Conservation (phyloP, 2,329 filamentous ascomycete species). For the Alternaria arborescens region DNA sequence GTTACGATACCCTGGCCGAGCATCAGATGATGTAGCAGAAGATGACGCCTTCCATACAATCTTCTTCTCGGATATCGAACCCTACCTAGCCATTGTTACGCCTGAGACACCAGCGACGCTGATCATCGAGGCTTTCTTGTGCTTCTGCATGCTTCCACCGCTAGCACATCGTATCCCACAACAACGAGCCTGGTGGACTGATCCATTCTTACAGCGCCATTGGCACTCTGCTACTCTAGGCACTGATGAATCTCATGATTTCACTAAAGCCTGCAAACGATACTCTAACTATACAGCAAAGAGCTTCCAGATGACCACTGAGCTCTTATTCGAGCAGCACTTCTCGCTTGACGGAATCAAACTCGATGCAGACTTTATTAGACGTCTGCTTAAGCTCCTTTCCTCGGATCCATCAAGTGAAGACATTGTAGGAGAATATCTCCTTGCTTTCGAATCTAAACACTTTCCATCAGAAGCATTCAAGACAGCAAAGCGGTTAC, state of each 20-base stretch:
- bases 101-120: slow-evolving; percentile 50
- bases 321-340: slow-evolving; percentile 35
- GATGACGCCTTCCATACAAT: slow-evolving; percentile 86
- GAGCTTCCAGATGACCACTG: slow-evolving; percentile 32
- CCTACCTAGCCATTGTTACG: slow-evolving; percentile 63
- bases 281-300: slow-evolving; percentile 24
- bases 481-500: slow-evolving; percentile 74
- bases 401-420: slow-evolving; percentile 49
- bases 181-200: slow-evolving; percentile 55
- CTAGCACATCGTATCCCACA: slow-evolving; percentile 38
- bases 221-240: not conserved
- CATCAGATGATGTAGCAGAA: slow-evolving; percentile 75
- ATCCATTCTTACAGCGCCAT: slow-evolving; percentile 63
- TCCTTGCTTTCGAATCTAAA: slow-evolving; percentile 71
- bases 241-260: slow-evolving; percentile 19
- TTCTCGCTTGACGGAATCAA: slow-evolving; percentile 25
- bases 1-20: slow-evolving; percentile 72
- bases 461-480: slow-evolving; percentile 65
- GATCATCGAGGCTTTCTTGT: slow-evolving; percentile 72
- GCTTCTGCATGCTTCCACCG: slow-evolving; percentile 61
- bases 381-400: slow-evolving; percentile 64
- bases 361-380: slow-evolving; percentile 30
- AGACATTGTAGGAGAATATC: slow-evolving; percentile 70
- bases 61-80: slow-evolving; percentile 77
- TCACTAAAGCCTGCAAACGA: slow-evolving; percentile 9